Base-by-base conservation (phyloP, 495 filamentous ascomycete genomes). In the Trichoderma asperelloides region DNA sequence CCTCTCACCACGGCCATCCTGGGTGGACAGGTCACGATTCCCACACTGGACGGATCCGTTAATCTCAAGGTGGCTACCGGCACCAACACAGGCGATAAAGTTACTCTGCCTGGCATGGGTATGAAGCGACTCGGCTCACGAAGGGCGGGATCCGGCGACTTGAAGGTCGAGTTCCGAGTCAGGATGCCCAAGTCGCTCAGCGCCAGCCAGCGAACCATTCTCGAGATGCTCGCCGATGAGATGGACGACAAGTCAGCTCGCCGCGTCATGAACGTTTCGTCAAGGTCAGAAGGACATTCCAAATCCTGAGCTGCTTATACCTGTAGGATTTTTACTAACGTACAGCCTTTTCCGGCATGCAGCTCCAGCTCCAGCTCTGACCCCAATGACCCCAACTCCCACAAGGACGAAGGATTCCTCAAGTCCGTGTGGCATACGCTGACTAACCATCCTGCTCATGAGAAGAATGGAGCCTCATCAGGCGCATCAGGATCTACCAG, bases 221-320 rank as follows among this genome's bases (percentile, higher is more conserved):
- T 97, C 67, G 95, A 98, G 78, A 92, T 97, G 81, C 84, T 98
- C 57, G 95, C 95, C 37, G 93, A 98, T 71, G 95, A 98, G 80
- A 86, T 97, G 82, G 86, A 85, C 15, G 95, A 98, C 74, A 89
- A 92, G 77, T 91, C 85, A 21, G 95, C 95, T n/a, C 92, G 89
- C 75, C 85, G 96, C 55, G 86, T 95, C 51, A 98, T 98, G 93
- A 91, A 78, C 67, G 66, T 80, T 18, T 73, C 73, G 62, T 80
- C 74, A 25, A 70, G 68, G 76, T 77, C 72, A 78, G 76, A 28
- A 23, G 62, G 23, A 30, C 25, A 60, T 55, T 55, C 65, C 43
- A 28, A 51, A 51, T 5, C 49, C 4, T 33, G 49, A 41, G 39
- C 64, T 49, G 60, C 33, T 65, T 18, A 18, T 18, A 25, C 43